A percentile compares a stretch with the other conserved stretches of the same genome.
Conservation (phyloP, 2,329 filamentous ascomycete species). For the Pseudogymnoascus verrucosus region DNA sequence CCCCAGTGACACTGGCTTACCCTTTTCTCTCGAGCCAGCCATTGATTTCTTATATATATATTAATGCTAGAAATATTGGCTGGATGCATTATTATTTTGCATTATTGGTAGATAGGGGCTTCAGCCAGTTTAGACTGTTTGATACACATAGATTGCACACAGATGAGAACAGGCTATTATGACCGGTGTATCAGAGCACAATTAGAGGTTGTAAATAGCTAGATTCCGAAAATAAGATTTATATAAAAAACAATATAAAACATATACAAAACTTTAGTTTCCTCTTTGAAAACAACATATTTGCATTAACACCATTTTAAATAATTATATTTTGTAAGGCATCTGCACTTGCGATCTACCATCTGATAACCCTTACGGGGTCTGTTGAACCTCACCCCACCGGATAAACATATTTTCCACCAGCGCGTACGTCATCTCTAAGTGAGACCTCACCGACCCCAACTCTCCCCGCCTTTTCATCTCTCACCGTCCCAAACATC, state of each 20-base stretch:
- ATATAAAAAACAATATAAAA: not conserved
- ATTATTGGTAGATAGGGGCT: not conserved
- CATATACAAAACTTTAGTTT: not conserved
- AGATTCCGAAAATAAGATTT: not conserved
- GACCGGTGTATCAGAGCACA: not conserved
- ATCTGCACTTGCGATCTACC: not conserved
- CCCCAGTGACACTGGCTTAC: not conserved
- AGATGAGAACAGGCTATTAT: not conserved
- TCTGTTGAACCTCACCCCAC: not conserved
- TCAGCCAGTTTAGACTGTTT: not conserved
- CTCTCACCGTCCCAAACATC: not conserved
- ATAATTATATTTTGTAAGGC: not conserved
- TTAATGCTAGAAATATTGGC: not conserved
- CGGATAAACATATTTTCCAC: not conserved
- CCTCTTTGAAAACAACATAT: not conserved
- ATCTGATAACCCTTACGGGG: not conserved
- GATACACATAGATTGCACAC: not conserved
- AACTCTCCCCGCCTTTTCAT: slow-evolving; percentile 2
- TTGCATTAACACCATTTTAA: not conserved
- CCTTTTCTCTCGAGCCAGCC: not conserved
- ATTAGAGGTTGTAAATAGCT: not conserved
- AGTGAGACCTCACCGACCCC: not conserved
- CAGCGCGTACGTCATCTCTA: not conserved
- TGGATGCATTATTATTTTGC: not conserved
- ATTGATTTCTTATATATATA: not conserved